Evolutionary conservation across 805 yeast genomes (phyloP).

Genomic region (Pichia californica): DNA sequence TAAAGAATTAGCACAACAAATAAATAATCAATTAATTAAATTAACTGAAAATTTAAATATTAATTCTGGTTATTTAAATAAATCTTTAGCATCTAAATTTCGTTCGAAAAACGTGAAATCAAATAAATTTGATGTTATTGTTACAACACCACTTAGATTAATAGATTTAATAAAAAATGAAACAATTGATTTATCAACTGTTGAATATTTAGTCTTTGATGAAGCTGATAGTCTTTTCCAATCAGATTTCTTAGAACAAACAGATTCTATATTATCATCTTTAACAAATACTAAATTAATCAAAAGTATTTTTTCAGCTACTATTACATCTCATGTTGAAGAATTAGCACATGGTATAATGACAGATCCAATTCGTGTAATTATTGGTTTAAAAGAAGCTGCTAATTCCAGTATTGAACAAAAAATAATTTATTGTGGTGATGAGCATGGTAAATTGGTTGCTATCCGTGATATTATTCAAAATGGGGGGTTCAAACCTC

Average conservation of each 20-base stretch:
- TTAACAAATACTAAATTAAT: slow-evolving; percentile 47
- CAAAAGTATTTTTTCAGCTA: slow-evolving; percentile 88
- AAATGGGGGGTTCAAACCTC: slow-evolving; percentile 84
- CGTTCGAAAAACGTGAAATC: slow-evolving; percentile 38
- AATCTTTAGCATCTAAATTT: slow-evolving; percentile 58
- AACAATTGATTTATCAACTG: slow-evolving; percentile 51
- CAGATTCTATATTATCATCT: slow-evolving; percentile 71
- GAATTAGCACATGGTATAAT: slow-evolving; percentile 79
- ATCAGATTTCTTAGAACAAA: slow-evolving; percentile 78
- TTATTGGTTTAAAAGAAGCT: slow-evolving; percentile 90
- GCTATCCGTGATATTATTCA: slow-evolving; percentile 86
- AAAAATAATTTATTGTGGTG: slow-evolving; percentile 77
- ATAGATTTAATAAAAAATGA: slow-evolving; percentile 68
- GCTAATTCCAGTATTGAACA: slow-evolving; percentile 83
- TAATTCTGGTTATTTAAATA: slow-evolving; percentile 59
- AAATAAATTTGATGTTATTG: slow-evolving; percentile 68
- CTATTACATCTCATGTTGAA: slow-evolving; percentile 90
- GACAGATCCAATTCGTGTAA: slow-evolving; percentile 78
- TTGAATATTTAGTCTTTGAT: slow-evolving; percentile 79
- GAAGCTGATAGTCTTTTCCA: slow-evolving; percentile 95
- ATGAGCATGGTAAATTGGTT: slow-evolving; percentile 89
- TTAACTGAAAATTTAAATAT: slow-evolving; percentile 53
- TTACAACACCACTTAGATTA: slow-evolving; percentile 84
- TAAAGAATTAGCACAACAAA: slow-evolving; percentile 87
- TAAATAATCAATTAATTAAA: slow-evolving; percentile 57